Evolutionary conservation across 2,329 filamentous ascomycete genomes (phyloP).

Genomic region (Teratosphaeria gauchensis): DNA sequence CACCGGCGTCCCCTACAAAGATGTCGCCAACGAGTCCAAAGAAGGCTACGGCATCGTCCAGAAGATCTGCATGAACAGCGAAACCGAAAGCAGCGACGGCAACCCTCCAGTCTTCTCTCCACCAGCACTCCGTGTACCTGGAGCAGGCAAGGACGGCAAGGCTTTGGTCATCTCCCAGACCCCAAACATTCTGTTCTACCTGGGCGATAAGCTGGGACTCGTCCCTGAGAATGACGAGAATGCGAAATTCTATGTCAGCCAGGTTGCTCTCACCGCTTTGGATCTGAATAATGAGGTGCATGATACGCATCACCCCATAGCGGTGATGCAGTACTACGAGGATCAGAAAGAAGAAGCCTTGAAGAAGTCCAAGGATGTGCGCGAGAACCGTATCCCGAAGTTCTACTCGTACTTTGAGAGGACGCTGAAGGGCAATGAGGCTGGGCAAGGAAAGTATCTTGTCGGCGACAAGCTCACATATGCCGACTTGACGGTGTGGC

Average conservation of each 20-base stretch:
- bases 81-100: constrained; percentile 30
- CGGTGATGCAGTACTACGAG: constrained; percentile 51
- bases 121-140: constrained; percentile 49
- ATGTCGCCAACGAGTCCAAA: constrained; percentile 43
- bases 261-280: constrained; percentile 57
- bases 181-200: constrained; percentile 62
- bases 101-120: constrained; percentile 60
- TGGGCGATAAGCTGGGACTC: constrained; percentile 52
- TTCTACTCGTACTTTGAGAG: constrained; percentile 63
- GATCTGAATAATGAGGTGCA: constrained; percentile 65
- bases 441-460: constrained; percentile 52
- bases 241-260: constrained; percentile 48
- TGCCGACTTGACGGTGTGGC: constrained; percentile 65
- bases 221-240: constrained; percentile 39
- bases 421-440: constrained; percentile 49
- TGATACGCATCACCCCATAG: constrained; percentile 61
- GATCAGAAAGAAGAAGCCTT: constrained; percentile 62
- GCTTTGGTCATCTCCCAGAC: constrained; percentile 58
- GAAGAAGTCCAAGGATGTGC: constrained; percentile 48
- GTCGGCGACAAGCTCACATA: constrained; percentile 57
- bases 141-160: constrained; percentile 42
- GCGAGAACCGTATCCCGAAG: constrained; percentile 57
- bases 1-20: constrained; percentile 53
- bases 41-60: constrained; percentile 46
- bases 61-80: constrained; percentile 30